Percentiles rank a stretch among this genome's conserved stretches.
Conservation (phyloP, 2,329 filamentous ascomycete species). For the Xylariaceae sp. region DNA sequence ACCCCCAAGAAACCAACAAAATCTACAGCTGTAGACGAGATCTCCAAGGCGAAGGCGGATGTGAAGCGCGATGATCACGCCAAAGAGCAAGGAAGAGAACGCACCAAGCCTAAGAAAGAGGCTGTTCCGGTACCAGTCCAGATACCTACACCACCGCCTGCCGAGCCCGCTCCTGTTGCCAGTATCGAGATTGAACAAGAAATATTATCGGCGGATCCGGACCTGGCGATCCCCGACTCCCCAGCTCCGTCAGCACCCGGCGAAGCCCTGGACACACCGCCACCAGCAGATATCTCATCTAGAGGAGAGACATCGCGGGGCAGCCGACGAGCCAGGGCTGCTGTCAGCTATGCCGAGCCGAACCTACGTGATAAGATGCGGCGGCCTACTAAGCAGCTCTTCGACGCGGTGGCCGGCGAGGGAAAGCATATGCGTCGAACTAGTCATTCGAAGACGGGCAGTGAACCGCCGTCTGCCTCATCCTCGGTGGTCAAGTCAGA, state of each 20-base stretch:
- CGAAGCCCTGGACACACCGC: slow-evolving; percentile 51
- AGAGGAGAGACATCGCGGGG: slow-evolving; percentile 57
- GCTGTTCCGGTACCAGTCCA: slow-evolving; percentile 26
- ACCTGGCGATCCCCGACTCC: slow-evolving; percentile 43
- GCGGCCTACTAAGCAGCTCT: slow-evolving; percentile 69
- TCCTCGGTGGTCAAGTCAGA: slow-evolving; percentile 31
- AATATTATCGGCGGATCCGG: slow-evolving; percentile 34
- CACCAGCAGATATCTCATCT: slow-evolving; percentile 52
- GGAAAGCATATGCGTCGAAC: slow-evolving; percentile 46
- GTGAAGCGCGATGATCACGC: slow-evolving; percentile 15
- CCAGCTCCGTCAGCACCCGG: slow-evolving; percentile 38
- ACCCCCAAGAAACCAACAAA: slow-evolving; percentile 52
- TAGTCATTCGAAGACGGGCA: slow-evolving; percentile 31
- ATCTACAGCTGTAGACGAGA: slow-evolving; percentile 29
- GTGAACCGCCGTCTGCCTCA: slow-evolving; percentile 21
- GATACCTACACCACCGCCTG: slow-evolving; percentile 11
- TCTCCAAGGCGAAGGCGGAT: slow-evolving; percentile 35
- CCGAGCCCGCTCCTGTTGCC: slow-evolving; percentile 12
- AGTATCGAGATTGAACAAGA: slow-evolving; percentile 25
- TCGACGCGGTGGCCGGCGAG: slow-evolving; percentile 69
- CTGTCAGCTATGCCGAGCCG: slow-evolving; percentile 78
- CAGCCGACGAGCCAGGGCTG: slow-evolving; percentile 61
- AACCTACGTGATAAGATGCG: slow-evolving; percentile 82
- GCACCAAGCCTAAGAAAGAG: slow-evolving; percentile 18
- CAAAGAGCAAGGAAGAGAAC: slow-evolving; percentile 11